Conservation (phyloP, 2,329 filamentous ascomycete species). For the Botrytis cinerea region DNA sequence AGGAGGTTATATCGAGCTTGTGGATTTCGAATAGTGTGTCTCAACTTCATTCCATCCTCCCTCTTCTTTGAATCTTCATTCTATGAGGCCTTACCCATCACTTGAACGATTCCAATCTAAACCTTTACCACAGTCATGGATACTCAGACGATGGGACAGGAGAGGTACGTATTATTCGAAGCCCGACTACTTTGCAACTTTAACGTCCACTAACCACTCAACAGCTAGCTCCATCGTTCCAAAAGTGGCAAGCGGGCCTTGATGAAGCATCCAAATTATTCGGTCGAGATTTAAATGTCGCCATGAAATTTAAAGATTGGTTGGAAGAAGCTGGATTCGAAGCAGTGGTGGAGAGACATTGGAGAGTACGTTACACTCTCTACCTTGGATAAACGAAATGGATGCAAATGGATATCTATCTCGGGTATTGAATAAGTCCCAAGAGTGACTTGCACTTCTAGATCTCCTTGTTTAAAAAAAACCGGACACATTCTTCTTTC, state of each 20-base stretch:
- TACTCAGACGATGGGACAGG: slow-evolving; percentile 17
- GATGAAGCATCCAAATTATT: slow-evolving; percentile 42
- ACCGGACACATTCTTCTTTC: not conserved
- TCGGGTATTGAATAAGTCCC: no score
- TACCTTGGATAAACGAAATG: not conserved
- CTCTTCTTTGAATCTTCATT: not conserved
- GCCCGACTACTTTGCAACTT: not conserved
- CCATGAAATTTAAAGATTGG: slow-evolving; percentile 34
- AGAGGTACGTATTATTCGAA: not conserved
- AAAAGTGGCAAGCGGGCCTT: slow-evolving; percentile 31
- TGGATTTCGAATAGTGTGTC: slow-evolving; percentile 35
- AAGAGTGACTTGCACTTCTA: no score
- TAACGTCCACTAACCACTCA: not conserved
- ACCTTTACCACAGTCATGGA: slow-evolving; percentile 1
- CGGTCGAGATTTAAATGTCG: slow-evolving; percentile 38
- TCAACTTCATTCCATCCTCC: slow-evolving; percentile 4
- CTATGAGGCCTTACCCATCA: no score
- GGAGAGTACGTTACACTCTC: not conserved
- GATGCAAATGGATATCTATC: not conserved
- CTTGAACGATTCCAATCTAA: not conserved
- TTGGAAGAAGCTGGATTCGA: slow-evolving; percentile 45
- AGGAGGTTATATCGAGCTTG: slow-evolving; percentile 36
- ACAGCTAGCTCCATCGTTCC: slow-evolving; percentile 25
- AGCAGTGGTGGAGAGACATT: slow-evolving; percentile 27
- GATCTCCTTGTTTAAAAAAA: not conserved